Percentiles rank a stretch among this genome's conserved stretches.
Evolutionary conservation across 257 asterid species (phyloP).

Genomic region (Anisodus acutangulus): DNA sequence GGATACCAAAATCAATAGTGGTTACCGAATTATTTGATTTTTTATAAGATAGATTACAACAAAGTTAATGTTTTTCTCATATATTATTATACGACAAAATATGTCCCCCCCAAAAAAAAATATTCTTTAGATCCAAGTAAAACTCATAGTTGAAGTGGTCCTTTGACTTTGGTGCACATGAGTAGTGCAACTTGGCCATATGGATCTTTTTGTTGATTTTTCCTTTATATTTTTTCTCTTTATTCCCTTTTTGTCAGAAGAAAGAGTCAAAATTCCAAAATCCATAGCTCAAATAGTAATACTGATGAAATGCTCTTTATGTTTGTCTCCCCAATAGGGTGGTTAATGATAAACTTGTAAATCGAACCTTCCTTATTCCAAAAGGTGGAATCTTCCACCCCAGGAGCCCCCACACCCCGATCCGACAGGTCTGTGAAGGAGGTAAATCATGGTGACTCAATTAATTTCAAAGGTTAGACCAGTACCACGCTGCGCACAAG

Average conservation of each 20-base stretch:
- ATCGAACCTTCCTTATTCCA: not conserved
- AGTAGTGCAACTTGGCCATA: not conserved
- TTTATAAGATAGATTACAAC: not conserved
- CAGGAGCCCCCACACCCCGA: no score
- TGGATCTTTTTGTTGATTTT: not conserved
- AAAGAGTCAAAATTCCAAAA: not conserved
- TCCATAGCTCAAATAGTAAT: not conserved
- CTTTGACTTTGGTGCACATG: not conserved
- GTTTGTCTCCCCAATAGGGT: not conserved
- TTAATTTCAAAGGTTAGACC: no score
- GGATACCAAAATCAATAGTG: not conserved
- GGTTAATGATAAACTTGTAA: not conserved
- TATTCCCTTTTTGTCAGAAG: not conserved
- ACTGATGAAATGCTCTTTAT: no score
- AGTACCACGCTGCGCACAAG: no score
- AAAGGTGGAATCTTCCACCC: no score
- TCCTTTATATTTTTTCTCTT: not conserved
- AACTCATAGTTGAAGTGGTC: not conserved
- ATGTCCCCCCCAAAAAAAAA: not conserved
- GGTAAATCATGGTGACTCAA: no score
- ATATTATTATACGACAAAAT: no score
- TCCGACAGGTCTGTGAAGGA: no score
- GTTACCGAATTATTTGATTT: not conserved
- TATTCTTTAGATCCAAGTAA: not conserved
- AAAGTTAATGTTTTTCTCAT: no score